Conservation (phyloP, 371 early-diverging fungal species). For the Quaeritorhiza haematococci region DNA sequence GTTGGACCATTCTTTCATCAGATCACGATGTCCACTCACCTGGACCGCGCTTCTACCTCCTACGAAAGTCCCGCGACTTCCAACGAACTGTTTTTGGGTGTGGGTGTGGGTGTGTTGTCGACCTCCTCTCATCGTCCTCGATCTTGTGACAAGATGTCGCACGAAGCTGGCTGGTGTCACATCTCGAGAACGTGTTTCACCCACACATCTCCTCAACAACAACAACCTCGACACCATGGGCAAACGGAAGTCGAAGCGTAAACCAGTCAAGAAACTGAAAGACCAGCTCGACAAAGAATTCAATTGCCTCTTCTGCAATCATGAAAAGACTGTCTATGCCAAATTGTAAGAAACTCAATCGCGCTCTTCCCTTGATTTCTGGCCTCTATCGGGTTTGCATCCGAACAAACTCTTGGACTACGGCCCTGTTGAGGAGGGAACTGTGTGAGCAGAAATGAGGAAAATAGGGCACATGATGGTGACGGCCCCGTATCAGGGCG, state of each 20-base stretch:
- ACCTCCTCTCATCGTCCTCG: no score
- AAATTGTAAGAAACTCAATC: slow-evolving; percentile 56
- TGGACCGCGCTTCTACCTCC: no score
- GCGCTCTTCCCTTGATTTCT: background rate
- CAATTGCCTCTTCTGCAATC: slow-evolving; percentile 87
- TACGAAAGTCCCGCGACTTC: no score
- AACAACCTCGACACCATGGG: no score
- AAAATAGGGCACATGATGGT: background rate
- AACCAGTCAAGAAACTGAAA: slow-evolving; percentile 65
- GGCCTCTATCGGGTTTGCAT: background rate
- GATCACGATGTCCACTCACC: no score
- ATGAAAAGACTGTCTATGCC: slow-evolving; percentile 73
- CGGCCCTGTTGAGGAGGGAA: background rate
- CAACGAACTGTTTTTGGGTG: no score
- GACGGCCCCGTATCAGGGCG: background rate
- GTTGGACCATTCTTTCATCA: no score
- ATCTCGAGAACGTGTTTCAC: no score
- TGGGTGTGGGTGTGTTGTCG: no score
- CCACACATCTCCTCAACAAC: no score
- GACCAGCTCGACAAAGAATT: slow-evolving; percentile 73
- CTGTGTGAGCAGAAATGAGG: background rate
- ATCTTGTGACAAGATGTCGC: no score
- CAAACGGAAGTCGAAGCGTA: slow-evolving; percentile 81
- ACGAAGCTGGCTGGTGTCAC: no score
- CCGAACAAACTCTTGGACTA: background rate